Evolutionary conservation across 2,329 filamentous ascomycete species (phyloP).

Genomic region (Phyllosticta capitalensis): DNA sequence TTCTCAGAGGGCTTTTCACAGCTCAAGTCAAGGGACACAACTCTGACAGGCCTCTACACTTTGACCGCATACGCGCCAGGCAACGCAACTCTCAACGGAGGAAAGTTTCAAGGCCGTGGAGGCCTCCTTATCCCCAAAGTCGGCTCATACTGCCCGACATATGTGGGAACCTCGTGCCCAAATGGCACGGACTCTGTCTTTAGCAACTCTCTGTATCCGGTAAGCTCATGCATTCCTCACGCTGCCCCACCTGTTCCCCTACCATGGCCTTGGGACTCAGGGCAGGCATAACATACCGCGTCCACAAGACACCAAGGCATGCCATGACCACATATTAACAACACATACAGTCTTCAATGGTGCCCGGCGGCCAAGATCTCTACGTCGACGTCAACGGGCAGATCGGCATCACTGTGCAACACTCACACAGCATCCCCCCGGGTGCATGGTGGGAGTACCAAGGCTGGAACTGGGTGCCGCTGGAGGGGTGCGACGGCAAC

Average conservation of each 20-base stretch:
- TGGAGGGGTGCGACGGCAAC: neutral
- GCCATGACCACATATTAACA: neutral
- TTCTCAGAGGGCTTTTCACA: neutral
- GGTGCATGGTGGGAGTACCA: constrained; percentile 14
- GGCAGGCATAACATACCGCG: neutral
- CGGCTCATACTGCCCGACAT: constrained; percentile 13
- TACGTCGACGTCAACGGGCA: constrained; percentile 14
- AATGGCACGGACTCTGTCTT: constrained; percentile 16
- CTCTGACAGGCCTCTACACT: constrained; percentile 6
- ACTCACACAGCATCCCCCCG: constrained; percentile 15
- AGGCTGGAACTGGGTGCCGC: constrained; percentile 15
- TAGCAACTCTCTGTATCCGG: constrained; percentile 11
- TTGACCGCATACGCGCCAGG: constrained; percentile 13
- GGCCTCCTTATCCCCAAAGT: constrained; percentile 12
- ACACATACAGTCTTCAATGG: constrained; percentile 10
- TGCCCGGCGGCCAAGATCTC: constrained; percentile 18
- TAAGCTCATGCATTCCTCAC: constrained; percentile 4
- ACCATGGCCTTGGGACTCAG: neutral
- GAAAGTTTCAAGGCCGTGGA: constrained; percentile 14
- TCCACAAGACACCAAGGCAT: neutral
- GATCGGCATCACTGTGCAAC: constrained; percentile 16
- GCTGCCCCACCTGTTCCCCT: too few species aligned
- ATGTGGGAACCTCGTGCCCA: constrained; percentile 11
- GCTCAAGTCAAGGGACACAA: neutral
- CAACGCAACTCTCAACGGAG: constrained; percentile 13